A percentile compares a stretch with the other conserved stretches of the same genome.
Evolutionary conservation across 768 basidiomycete genomes (phyloP).

Genomic region (Tricholoma sp.): DNA sequence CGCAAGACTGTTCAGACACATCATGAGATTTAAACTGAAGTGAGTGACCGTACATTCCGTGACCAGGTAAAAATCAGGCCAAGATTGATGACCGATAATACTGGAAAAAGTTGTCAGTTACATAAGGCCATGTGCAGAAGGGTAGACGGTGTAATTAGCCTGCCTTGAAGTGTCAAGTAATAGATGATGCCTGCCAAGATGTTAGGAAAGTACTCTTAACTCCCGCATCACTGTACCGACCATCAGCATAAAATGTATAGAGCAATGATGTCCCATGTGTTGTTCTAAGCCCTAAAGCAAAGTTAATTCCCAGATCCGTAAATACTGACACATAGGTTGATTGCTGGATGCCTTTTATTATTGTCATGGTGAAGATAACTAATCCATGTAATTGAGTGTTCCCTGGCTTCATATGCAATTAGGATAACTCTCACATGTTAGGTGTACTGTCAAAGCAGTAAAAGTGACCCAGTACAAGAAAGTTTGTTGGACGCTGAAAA

Average conservation of each 20-base stretch:
- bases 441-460: not conserved
- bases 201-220: not conserved
- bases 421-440: not conserved
- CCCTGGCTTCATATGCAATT: not conserved
- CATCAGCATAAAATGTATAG: not conserved
- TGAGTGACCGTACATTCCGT: not conserved
- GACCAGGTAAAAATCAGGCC: not conserved
- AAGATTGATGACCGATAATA: not conserved
- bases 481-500: not conserved
- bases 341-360: not conserved
- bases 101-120: not conserved
- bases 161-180: not conserved
- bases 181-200: not conserved
- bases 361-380: slow-evolving; percentile 2
- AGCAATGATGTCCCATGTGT: not conserved
- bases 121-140: not conserved
- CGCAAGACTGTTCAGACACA: not conserved
- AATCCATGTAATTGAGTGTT: not conserved
- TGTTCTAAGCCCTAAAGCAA: not conserved
- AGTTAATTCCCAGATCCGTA: not conserved
- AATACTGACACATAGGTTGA: not conserved
- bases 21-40: not conserved
- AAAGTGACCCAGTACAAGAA: not conserved
- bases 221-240: no score
- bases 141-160: not conserved